Percentiles rank a stretch among this genome's conserved stretches.
These are phyloP conservation scores for Malassezia vespertilionis DNA, from an alignment of 1,284 basidiomycete genomes.

Conservation along the genomic window DNA sequence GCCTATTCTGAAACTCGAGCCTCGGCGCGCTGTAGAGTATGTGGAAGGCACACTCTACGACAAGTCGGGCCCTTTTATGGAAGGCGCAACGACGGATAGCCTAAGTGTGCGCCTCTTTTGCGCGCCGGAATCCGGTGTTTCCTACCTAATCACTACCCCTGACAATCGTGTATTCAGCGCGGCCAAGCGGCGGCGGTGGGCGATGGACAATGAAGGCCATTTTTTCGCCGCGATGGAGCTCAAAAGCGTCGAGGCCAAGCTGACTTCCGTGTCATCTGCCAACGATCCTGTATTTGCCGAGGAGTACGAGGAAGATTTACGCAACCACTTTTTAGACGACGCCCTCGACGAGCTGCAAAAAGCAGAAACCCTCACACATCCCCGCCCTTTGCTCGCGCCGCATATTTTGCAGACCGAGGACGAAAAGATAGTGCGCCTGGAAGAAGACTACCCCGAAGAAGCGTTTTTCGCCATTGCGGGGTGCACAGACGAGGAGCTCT, in stretches of 20 bases:
- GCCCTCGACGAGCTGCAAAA: conserved; percentile 44
- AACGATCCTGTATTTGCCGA: conserved; percentile 22
- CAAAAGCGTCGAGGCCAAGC: conserved; percentile 41
- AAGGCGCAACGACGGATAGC: conserved; percentile 39
- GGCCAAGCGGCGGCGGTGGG: conserved; percentile 42
- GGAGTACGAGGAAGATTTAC: conserved; percentile 33
- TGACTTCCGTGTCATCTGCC: conserved; percentile 20
- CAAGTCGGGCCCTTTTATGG: conserved; percentile 35
- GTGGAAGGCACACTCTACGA: conserved; percentile 45
- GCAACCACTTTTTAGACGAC: conserved; percentile 23
- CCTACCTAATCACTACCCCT: conserved; percentile 44
- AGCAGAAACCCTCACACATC: conserved; percentile 37
- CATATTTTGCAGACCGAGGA: conserved; percentile 37
- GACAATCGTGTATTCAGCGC: conserved; percentile 45
- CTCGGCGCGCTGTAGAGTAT: conserved; percentile 24
- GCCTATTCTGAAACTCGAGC: conserved; percentile 21
- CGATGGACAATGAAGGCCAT: conserved; percentile 38
- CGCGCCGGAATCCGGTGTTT: conserved; percentile 9
- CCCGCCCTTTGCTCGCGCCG: conserved; percentile 1
- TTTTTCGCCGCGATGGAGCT: conserved; percentile 47
- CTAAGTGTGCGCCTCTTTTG: conserved; percentile 41
- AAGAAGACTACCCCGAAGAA: conserved; percentile 45
- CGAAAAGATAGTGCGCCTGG: conserved; percentile 35
- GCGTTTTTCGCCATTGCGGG: conserved; percentile 45
- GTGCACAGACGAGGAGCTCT: conserved; percentile 37